These are phyloP conservation scores for Kurtzmaniella quercitrusa DNA, from an alignment of 1,139 yeast species.

Conservation along the genomic window DNA sequence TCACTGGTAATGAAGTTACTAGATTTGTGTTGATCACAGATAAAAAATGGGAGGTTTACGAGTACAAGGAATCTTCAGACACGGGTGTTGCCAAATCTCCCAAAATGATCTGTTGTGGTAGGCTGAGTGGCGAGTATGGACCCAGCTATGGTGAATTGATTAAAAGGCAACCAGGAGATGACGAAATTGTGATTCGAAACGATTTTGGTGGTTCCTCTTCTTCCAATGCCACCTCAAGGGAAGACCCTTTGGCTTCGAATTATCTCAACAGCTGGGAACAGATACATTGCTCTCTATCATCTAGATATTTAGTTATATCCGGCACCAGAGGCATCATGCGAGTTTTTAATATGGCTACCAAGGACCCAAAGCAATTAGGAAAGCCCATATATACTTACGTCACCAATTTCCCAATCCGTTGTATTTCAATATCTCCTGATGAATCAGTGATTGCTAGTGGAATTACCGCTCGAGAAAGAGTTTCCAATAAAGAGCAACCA, in stretches of 20 bases:
- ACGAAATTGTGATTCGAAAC: slow-evolving; percentile 27
- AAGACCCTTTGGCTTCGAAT: not conserved
- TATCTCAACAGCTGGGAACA: slow-evolving; percentile 53
- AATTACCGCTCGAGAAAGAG: slow-evolving; percentile 71
- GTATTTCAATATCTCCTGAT: slow-evolving; percentile 65
- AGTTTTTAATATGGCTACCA: slow-evolving; percentile 51
- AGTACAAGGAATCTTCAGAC: slow-evolving; percentile 22
- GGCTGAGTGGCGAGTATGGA: slow-evolving; percentile 65
- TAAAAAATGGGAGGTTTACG: slow-evolving; percentile 69
- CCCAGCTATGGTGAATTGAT: slow-evolving; percentile 32
- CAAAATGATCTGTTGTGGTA: slow-evolving; percentile 60
- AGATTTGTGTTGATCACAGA: slow-evolving; percentile 63
- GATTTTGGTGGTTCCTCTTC: slow-evolving; percentile 23
- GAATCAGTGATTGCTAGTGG: slow-evolving; percentile 74
- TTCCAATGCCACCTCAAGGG: not conserved
- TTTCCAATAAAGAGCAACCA: slow-evolving; percentile 73
- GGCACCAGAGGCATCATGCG: slow-evolving; percentile 73
- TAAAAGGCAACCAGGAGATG: slow-evolving; percentile 17
- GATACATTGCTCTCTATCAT: slow-evolving; percentile 60
- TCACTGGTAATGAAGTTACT: slow-evolving; percentile 44
- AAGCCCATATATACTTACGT: slow-evolving; percentile 63
- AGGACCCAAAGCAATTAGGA: slow-evolving; percentile 40
- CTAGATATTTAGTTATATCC: slow-evolving; percentile 57
- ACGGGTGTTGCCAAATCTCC: slow-evolving; percentile 44
- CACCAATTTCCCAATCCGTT: slow-evolving; percentile 73